Percentiles rank a stretch among this genome's conserved stretches.
These are phyloP conservation scores for Kwoniella pini DNA, from an alignment of 768 basidiomycete species.

Conservation along the genomic window DNA sequence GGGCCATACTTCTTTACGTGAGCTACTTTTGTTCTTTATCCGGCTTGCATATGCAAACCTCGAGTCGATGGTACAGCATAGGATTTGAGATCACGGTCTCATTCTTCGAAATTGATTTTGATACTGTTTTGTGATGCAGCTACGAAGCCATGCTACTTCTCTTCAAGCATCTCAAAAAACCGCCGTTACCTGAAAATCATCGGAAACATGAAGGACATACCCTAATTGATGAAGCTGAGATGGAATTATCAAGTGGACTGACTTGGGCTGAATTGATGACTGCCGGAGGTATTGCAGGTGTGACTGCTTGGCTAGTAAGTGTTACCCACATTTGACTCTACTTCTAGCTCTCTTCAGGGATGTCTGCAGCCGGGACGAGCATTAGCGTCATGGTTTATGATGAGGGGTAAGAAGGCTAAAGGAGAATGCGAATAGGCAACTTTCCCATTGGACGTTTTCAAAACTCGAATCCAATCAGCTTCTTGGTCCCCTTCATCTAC, in stretches of 20 bases:
- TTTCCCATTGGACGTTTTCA: conserved; percentile 86
- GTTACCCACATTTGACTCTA: too few relatives aligned
- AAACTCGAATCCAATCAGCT: conserved; percentile 77
- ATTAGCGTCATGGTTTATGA: too few relatives aligned
- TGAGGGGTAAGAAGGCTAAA: too few relatives aligned
- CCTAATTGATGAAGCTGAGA: conserved; percentile 58
- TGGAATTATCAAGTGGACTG: conserved; percentile 51
- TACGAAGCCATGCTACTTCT: conserved; percentile 55
- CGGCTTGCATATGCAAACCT: background rate
- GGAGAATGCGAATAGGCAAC: conserved; percentile 63
- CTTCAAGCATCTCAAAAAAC: conserved; percentile 42
- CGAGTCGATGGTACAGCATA: too few relatives aligned
- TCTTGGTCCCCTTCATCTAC: conserved; percentile 10
- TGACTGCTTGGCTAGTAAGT: conserved; percentile 68
- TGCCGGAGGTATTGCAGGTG: conserved; percentile 75
- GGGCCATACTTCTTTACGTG: conserved; percentile 83
- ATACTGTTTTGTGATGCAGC: conserved; percentile 14
- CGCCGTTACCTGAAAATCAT: conserved; percentile 12
- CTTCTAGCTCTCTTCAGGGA: too few relatives aligned
- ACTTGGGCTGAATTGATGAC: conserved; percentile 66
- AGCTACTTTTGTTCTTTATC: conserved; percentile 47
- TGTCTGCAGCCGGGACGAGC: too few relatives aligned
- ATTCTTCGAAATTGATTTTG: background rate
- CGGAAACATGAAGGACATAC: conserved; percentile 56
- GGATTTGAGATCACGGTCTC: too few relatives aligned